Percentiles rank a stretch among this genome's conserved stretches.
Conservation (phyloP, 78 protist species). For the Dictyostelium purpureum region DNA sequence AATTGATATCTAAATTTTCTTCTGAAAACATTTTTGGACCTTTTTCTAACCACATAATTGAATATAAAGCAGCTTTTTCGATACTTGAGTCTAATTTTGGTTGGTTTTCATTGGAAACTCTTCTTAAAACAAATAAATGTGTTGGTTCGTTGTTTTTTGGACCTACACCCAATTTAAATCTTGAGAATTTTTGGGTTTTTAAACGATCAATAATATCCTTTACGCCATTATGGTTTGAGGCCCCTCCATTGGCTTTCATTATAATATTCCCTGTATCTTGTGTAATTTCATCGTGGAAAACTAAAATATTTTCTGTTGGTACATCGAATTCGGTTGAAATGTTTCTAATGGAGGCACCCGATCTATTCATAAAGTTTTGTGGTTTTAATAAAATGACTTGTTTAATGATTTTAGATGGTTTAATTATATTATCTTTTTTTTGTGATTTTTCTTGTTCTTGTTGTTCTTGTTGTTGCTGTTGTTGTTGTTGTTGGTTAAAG, state of each 20-base stretch:
- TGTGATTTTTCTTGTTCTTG: background rate
- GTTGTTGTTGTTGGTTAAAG: background rate
- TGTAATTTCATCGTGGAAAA: slow-evolving; percentile 38
- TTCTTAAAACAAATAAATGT: slow-evolving; percentile 8
- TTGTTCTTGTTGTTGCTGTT: background rate
- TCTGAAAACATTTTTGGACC: too few relatives aligned
- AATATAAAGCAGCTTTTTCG: slow-evolving; percentile 7
- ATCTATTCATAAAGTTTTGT: slow-evolving; percentile 42
- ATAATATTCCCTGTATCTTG: background rate
- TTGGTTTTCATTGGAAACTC: background rate
- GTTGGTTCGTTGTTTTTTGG: slow-evolving; percentile 16
- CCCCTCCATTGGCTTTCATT: slow-evolving; percentile 51
- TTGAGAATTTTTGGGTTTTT: slow-evolving; percentile 10
- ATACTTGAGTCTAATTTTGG: background rate
- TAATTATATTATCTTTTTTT: background rate
- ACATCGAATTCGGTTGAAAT: slow-evolving; percentile 3
- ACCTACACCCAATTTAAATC: slow-evolving; percentile 55
- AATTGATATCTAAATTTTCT: slow-evolving; percentile 25
- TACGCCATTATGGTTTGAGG: slow-evolving; percentile 76
- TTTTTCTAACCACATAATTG: slow-evolving; percentile 44
- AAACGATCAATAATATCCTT: slow-evolving; percentile 37
- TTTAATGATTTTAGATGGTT: background rate
- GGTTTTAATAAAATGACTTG: slow-evolving; percentile 52
- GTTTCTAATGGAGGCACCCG: slow-evolving; percentile 33
- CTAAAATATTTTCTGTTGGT: slow-evolving; percentile 45